Conservation (phyloP, 371 early-diverging fungal genomes). For the Dichotomocladium elegans region DNA sequence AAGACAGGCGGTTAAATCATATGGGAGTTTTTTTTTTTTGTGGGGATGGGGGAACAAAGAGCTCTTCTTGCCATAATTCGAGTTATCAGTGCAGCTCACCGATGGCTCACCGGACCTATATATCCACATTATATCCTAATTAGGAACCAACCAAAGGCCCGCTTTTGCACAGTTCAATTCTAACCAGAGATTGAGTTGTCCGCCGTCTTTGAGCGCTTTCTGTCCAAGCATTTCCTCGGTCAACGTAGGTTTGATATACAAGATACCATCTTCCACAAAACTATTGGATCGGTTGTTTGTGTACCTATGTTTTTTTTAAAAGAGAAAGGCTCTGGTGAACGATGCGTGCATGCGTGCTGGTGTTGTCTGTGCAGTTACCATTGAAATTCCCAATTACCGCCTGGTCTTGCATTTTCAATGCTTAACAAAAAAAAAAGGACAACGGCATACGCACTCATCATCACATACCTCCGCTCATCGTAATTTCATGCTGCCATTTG, state of each 20-base stretch:
- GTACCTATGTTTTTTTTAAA: slow-evolving; percentile 32
- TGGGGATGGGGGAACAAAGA: no score
- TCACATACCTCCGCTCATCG: slow-evolving; percentile 45
- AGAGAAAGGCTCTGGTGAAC: no score
- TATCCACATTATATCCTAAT: not conserved
- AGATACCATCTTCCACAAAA: slow-evolving; percentile 59
- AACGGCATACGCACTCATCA: no score
- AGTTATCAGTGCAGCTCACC: slow-evolving; percentile 37
- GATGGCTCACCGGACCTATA: slow-evolving; percentile 28
- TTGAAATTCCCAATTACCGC: slow-evolving; percentile 58
- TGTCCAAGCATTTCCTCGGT: slow-evolving; percentile 40
- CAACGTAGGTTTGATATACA: slow-evolving; percentile 65
- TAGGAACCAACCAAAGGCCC: not conserved
- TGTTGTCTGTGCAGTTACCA: slow-evolving; percentile 10
- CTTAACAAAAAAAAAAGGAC: not conserved
- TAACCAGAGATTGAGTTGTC: slow-evolving; percentile 33
- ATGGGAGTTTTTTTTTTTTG: no score
- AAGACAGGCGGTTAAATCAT: not conserved
- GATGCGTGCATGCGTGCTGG: no score
- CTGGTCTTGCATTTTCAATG: slow-evolving; percentile 11
- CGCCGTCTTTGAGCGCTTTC: slow-evolving; percentile 27
- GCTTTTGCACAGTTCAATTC: no score
- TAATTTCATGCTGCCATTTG: slow-evolving; percentile 59
- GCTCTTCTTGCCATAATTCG: slow-evolving; percentile 24
- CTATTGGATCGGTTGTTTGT: slow-evolving; percentile 62